Percentiles rank a stretch among this genome's conserved stretches.
Conservation (phyloP, 2,329 filamentous ascomycete species). For the Cadophora gregata region DNA sequence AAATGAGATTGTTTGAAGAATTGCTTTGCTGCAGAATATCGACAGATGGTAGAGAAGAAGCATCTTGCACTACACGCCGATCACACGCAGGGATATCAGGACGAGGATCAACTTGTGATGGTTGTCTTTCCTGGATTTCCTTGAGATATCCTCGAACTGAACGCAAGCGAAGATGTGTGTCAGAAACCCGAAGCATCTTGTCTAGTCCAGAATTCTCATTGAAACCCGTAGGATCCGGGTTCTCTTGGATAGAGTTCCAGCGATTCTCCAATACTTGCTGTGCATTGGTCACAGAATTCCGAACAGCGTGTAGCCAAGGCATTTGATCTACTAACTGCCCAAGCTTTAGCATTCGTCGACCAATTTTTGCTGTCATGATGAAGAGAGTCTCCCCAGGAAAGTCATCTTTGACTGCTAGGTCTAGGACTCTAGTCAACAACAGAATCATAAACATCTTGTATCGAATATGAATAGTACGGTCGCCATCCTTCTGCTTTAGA, state of each 20-base stretch:
- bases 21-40: background rate
- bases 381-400: conserved; percentile 44
- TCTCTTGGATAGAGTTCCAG: background rate
- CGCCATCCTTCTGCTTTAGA: background rate
- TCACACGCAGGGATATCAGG: background rate
- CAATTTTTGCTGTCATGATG: conserved; percentile 53
- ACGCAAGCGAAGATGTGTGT: background rate
- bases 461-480: conserved; percentile 15
- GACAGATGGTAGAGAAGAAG: background rate
- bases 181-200: background rate
- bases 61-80: background rate
- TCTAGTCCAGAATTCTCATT: background rate
- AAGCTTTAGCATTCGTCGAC: conserved; percentile 53
- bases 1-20: background rate
- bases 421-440: conserved; percentile 49
- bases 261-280: background rate
- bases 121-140: background rate
- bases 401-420: conserved; percentile 26
- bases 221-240: background rate
- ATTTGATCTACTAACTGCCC: background rate
- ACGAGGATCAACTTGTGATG: background rate
- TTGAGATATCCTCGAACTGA: background rate
- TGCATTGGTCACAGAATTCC: background rate
- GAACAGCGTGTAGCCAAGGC: background rate
- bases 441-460: conserved; percentile 61